Conservation (phyloP, 371 early-diverging fungal genomes). For the Chytridiales sp. region DNA sequence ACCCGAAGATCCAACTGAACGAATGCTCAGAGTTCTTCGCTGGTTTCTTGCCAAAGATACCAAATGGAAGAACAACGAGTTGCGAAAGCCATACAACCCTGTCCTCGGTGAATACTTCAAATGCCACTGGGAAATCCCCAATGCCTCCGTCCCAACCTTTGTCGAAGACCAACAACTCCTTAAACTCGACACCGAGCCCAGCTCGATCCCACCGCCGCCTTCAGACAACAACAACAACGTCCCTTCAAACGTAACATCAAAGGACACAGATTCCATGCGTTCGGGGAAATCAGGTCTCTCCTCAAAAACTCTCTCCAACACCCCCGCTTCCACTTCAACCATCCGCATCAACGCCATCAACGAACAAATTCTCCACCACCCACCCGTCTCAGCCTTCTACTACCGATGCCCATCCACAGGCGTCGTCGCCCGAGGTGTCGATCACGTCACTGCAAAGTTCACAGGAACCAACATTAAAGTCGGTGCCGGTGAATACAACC, state of each 20-base stretch:
- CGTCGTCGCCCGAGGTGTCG: conserved; percentile 76
- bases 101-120: conserved; percentile 90
- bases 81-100: conserved; percentile 95
- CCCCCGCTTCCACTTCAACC: background rate
- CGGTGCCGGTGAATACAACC: conserved; percentile 55
- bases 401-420: conserved; percentile 80
- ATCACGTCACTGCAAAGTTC: conserved; percentile 85
- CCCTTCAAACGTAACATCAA: background rate
- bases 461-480: conserved; percentile 76
- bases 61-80: conserved; percentile 64
- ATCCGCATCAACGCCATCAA: conserved; percentile 53
- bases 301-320: background rate
- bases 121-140: conserved; percentile 62
- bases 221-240: background rate
- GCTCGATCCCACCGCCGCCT: background rate
- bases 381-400: conserved; percentile 87
- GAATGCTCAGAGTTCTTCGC: conserved; percentile 62
- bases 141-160: conserved; percentile 19
- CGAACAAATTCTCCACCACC: conserved; percentile 95
- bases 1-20: conserved; percentile 59
- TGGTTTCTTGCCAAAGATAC: conserved; percentile 72
- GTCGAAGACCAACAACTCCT: conserved; percentile 39
- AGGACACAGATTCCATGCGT: conserved; percentile 1
- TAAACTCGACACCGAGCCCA: conserved; percentile 56
- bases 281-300: background rate